Evolutionary conservation across 805 yeast genomes (phyloP).

Genomic region (Osmozyma mogii): DNA sequence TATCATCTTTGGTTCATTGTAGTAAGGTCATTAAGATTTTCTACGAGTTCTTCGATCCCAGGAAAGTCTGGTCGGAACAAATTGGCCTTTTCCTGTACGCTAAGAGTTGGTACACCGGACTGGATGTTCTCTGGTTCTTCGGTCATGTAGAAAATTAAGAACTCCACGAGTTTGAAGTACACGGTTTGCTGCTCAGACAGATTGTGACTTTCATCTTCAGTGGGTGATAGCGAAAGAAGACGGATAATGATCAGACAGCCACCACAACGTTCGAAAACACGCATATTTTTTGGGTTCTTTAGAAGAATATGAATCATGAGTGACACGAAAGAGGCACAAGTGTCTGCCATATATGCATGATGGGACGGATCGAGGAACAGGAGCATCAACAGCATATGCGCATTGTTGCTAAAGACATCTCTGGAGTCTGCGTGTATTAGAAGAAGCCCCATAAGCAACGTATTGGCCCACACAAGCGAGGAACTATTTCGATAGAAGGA

Average conservation of each 20-base stretch:
- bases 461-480: constrained; percentile 15
- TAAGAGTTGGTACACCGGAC: constrained; percentile 1
- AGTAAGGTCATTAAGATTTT: constrained; percentile 27
- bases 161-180: constrained; percentile 59
- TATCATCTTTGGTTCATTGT: too few relatives aligned
- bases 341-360: constrained; percentile 7
- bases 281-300: constrained; percentile 45
- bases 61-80: constrained; percentile 31
- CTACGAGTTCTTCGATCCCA: constrained; percentile 31
- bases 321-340: constrained; percentile 36
- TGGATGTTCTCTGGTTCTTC: constrained; percentile 44
- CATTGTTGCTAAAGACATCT: constrained; percentile 38
- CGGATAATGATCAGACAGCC: constrained; percentile 50
- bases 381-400: constrained; percentile 30
- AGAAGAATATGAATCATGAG: constrained; percentile 52
- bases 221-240: constrained; percentile 15
- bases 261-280: constrained; percentile 48
- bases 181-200: constrained; percentile 36
- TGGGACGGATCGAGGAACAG: constrained; percentile 13
- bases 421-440: constrained; percentile 53
- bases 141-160: constrained; percentile 57
- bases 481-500: neutral
- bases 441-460: constrained; percentile 51
- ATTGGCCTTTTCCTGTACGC: constrained; percentile 24
- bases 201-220: neutral